These are phyloP conservation scores for Hypoxylon sp. DNA, from an alignment of 2,329 filamentous ascomycete genomes.

Conservation along the genomic window DNA sequence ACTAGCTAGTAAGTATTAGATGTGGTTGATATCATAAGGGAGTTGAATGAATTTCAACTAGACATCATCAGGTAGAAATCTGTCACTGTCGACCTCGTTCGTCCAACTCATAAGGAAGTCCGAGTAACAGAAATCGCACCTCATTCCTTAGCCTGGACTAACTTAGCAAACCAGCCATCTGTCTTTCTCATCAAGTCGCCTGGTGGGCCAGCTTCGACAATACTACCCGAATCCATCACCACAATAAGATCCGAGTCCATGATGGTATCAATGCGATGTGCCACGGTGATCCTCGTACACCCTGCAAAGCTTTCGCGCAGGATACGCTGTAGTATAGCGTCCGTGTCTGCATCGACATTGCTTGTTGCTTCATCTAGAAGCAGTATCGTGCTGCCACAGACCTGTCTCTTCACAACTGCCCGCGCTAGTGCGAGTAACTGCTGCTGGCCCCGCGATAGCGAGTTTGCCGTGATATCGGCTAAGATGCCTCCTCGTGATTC, in stretches of 20 bases:
- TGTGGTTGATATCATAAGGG: no score
- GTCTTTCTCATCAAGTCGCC: not conserved
- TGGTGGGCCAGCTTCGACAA: not conserved
- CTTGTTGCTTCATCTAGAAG: conserved; percentile 77
- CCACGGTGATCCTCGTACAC: not conserved
- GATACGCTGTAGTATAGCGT: conserved; percentile 69
- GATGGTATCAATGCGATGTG: not conserved
- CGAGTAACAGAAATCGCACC: no score
- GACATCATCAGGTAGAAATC: no score
- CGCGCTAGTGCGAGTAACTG: conserved; percentile 60
- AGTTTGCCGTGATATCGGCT: not conserved
- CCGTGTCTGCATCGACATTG: conserved; percentile 77
- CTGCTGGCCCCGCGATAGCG: conserved; percentile 72
- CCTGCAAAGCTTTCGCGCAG: not conserved
- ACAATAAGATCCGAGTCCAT: not conserved
- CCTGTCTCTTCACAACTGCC: conserved; percentile 71
- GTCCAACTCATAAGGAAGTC: no score
- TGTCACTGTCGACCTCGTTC: no score
- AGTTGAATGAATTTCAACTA: no score
- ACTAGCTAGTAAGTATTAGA: no score
- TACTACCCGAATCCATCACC: not conserved
- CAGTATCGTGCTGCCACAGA: conserved; percentile 76
- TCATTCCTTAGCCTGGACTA: not conserved
- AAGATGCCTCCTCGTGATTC: not conserved
- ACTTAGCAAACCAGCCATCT: not conserved